A percentile compares a stretch with the other conserved stretches of the same genome.
Conservation (phyloP, 805 yeast genomes). For the Metschnikowia similis region DNA sequence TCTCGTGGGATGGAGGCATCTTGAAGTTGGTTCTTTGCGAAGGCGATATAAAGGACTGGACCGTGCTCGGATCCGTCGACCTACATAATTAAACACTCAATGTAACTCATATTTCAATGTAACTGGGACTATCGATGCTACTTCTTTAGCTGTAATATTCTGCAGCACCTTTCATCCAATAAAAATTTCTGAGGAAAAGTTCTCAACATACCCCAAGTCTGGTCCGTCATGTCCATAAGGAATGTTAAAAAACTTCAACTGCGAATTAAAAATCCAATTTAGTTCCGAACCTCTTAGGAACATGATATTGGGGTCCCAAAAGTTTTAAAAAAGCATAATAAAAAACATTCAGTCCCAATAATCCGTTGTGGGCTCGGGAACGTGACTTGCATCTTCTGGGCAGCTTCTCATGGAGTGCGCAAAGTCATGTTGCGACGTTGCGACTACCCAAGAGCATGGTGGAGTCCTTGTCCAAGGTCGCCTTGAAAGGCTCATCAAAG, state of each 20-base stretch:
- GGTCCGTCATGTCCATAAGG: too few species aligned
- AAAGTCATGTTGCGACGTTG: slow-evolving; percentile 1
- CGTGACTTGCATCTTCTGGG: not conserved
- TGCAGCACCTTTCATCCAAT: too few species aligned
- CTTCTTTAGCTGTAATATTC: too few species aligned
- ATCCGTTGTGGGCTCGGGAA: not conserved
- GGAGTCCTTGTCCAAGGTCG: slow-evolving; percentile 37
- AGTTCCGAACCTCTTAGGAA: not conserved
- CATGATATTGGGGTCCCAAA: too few species aligned
- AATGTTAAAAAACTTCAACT: not conserved
- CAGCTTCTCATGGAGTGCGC: not conserved
- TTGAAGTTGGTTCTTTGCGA: slow-evolving; percentile 64
- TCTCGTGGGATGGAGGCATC: slow-evolving; percentile 69
- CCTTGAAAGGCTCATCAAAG: slow-evolving; percentile 74
- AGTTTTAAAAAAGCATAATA: not conserved
- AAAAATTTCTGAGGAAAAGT: not conserved
- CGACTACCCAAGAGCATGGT: slow-evolving; percentile 6
- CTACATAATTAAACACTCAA: slow-evolving; percentile 21
- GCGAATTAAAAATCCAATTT: not conserved
- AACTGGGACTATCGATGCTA: too few species aligned
- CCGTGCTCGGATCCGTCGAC: slow-evolving; percentile 52
- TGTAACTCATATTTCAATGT: not conserved
- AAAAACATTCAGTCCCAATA: too few species aligned
- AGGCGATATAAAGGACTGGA: slow-evolving; percentile 71
- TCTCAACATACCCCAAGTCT: not conserved